Evolutionary conservation across 2,329 filamentous ascomycete genomes (phyloP).

Genomic region (Ophioceras dolichostomum): DNA sequence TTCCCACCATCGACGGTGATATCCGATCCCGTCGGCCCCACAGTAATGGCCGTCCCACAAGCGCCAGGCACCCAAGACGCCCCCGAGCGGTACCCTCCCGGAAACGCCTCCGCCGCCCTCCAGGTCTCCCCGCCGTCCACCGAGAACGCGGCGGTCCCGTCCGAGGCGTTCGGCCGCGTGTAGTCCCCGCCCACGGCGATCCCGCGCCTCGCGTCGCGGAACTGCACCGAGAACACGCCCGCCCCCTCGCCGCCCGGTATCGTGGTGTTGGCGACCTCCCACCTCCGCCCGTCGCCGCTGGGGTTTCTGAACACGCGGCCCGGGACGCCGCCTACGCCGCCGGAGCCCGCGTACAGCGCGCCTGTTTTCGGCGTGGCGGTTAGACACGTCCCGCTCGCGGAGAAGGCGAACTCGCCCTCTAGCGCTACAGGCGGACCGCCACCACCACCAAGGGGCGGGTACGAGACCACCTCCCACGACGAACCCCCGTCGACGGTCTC

Average conservation of each 20-base stretch:
- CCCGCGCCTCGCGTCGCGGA: conserved; percentile 13
- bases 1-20: conserved; percentile 15
- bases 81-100: conserved; percentile 19
- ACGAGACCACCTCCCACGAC: conserved; percentile 14
- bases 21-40: conserved; percentile 19
- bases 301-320: conserved; percentile 16
- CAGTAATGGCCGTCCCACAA: conserved; percentile 14
- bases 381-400: conserved; percentile 21
- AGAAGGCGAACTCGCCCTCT: conserved; percentile 17
- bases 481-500: conserved; percentile 17
- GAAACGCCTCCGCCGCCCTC: conserved; percentile 12
- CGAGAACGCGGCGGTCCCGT: conserved; percentile 16
- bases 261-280: conserved; percentile 13
- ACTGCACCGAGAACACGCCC: conserved; percentile 20
- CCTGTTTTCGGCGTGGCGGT: conserved; percentile 14
- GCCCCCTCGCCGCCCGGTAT: conserved; percentile 14
- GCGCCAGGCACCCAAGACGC: conserved; percentile 15
- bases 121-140: conserved; percentile 17
- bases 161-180: conserved; percentile 9
- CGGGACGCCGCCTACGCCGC: conserved; percentile 12
- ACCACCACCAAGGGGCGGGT: too few relatives aligned
- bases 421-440: conserved; percentile 13
- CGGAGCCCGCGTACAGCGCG: conserved; percentile 15
- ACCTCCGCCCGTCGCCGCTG: conserved; percentile 13
- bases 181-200: conserved; percentile 20